Evolutionary conservation across 2,329 filamentous ascomycete genomes (phyloP), one percentile per base, ranked within the genome.

Genomic region (Reticulascus tulasneorum): DNA sequence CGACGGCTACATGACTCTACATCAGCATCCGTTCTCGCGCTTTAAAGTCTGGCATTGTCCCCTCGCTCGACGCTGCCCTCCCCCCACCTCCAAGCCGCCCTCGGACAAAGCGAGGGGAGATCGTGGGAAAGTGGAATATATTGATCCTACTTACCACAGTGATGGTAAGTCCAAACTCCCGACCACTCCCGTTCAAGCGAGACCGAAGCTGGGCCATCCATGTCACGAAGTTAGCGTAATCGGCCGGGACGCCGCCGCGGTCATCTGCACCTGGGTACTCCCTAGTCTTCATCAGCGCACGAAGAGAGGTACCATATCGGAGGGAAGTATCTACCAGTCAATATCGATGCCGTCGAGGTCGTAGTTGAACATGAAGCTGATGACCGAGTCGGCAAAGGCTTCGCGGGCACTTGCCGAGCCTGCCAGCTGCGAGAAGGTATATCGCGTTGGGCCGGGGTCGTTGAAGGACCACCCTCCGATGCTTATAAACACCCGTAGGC

Each of bases 281-380:
- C 7, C n/a, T n/a, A n/a, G n/a, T n/a, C 16, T 4, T 28, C n/a
- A 6, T 5, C 21, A 17, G 9, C n/a, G n/a, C 12, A 19, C 16
- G n/a, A 26, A 15, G 13, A 28, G 9, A 9, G 9, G 25, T 9
- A 13, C 9, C 24, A n/a, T 22, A 26, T 16, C 44, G 1, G 23
- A 41, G 15, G 32, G 38, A 3, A 34, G 49, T 13, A 55, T 47
- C 11, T 63, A 58, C 68, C 66, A 73, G 41, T 72, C 63, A n/a
- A 73, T 45, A 33, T 72, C 66, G 3, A 69, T 50, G 3, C 65
- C 66, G 44, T 66, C 60, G 31, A 72, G 68, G 3, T 53, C 53
- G 43, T 66, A 69, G 7, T 50, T 57, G 2, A 45, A 21, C 46
- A 73, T 53, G 44, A 73, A 71, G 1, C 36, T 28, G 2, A 60